Base-by-base conservation (phyloP, 2,329 filamentous ascomycete genomes). In the Colletotrichum tofieldiae region DNA sequence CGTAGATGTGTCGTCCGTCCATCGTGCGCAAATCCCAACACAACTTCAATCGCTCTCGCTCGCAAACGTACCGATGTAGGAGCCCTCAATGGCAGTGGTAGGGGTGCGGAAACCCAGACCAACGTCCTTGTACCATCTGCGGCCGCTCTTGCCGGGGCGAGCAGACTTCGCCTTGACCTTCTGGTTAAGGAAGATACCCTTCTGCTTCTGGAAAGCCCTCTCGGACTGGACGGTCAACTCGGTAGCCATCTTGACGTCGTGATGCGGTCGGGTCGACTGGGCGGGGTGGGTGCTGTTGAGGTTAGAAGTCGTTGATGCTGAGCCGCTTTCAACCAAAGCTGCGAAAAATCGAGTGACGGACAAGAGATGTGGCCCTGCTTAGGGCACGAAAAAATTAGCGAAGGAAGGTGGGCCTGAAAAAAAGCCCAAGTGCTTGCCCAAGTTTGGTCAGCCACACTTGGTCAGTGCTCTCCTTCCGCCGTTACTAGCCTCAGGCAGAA, bases 171-270 rank as follows among this genome's bases (percentile, higher is more conserved):
- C 88, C 91, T 95, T 94, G 86, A 90, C 89, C 93, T 99, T 99
- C 85, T 93, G 90, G 93, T 98, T 98, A 84, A 94, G 92, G 94
- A 98, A 99, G 91, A 99, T 98, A 89, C 99, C 96, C 87, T 96
- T 96, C 92, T 99, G 96, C 93, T 99, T 99, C 89, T 98, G 96
- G 94, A 94, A 99, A 91, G 96, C 96, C 90, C 96, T 96, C 93
- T 99, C 96, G 86, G 94, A 97, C 93, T 99, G 96, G 88, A 99
- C 96, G 87, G 95, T 97, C 90, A 98, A 91, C 91, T 98, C 95
- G 91, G 95, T 98, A 86, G 95, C 95, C 95, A 97, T 98, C 87
- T 85, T 91, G 75, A 74, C 75, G 67, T 75, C 55, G 73, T 75
- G 73, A 60, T 74, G 72, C 71, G 71, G 71, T 73, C 71, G 72